Evolutionary conservation across 768 basidiomycete species (phyloP).

Genomic region (Leucocoprinus sp.): DNA sequence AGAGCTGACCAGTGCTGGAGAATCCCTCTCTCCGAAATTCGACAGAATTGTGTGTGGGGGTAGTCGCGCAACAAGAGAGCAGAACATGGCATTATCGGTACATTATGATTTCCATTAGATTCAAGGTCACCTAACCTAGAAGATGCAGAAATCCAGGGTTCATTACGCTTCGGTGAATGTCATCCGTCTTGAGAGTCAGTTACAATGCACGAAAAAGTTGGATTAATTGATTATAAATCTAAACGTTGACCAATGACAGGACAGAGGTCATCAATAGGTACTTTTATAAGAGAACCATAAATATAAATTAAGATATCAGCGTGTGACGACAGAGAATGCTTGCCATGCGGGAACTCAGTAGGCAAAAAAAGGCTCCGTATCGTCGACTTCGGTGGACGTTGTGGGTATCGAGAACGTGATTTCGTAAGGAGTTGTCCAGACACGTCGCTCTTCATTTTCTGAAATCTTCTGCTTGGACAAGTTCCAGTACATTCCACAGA

Average conservation of each 20-base stretch:
- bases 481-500: constrained; percentile 71
- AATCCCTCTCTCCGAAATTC: too few species aligned
- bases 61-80: too few species aligned
- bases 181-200: constrained; percentile 6
- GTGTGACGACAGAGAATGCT: background rate
- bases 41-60: too few species aligned
- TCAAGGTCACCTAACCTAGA: too few species aligned
- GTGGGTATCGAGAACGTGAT: constrained; percentile 7
- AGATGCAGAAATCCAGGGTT: constrained; percentile 1
- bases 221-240: constrained; percentile 7
- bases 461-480: constrained; percentile 32
- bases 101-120: too few species aligned
- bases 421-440: constrained; percentile 28
- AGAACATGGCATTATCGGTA: too few species aligned
- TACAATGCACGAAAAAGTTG: background rate
- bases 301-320: constrained; percentile 4
- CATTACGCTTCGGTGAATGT: background rate
- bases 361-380: constrained; percentile 8
- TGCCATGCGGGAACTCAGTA: constrained; percentile 4
- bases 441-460: constrained; percentile 31
- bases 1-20: too few species aligned
- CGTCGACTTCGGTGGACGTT: constrained; percentile 8
- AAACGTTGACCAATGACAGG: constrained; percentile 7
- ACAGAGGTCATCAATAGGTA: constrained; percentile 2
- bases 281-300: constrained; percentile 8